phyloP scores from a whole-genome alignment of 106 monocot genomes.

The Vanilla planifolia region DNA sequence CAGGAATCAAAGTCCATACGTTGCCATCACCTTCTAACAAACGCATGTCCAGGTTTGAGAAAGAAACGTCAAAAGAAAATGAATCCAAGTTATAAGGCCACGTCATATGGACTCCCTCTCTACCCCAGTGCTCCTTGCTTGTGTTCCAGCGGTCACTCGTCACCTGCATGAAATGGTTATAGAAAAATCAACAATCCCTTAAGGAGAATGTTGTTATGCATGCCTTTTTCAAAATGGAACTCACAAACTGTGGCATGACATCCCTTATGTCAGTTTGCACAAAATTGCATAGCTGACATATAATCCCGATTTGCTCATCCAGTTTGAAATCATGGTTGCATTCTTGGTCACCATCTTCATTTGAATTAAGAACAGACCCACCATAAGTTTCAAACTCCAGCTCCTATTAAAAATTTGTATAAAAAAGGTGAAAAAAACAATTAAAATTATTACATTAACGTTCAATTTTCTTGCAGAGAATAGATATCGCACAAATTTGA shows the following conservation, averaged over 20 bases:
- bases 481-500: background rate
- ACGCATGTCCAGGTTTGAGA: constrained; percentile 15
- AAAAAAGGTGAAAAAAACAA: constrained; percentile 4
- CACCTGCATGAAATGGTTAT: constrained; percentile 18
- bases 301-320: constrained; percentile 56
- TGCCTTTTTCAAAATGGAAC: constrained; percentile 5
- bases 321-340: constrained; percentile 57
- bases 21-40: constrained; percentile 12
- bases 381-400: constrained; percentile 9
- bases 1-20: constrained; percentile 50
- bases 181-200: too few species aligned
- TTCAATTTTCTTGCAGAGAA: background rate
- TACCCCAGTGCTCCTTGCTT: constrained; percentile 6
- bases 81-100: constrained; percentile 13
- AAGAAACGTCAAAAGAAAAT: constrained; percentile 8
- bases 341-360: constrained; percentile 15
- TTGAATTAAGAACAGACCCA: background rate
- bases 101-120: background rate
- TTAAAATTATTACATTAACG: constrained; percentile 2
- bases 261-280: constrained; percentile 54
- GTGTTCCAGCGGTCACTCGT: constrained; percentile 13
- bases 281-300: constrained; percentile 47
- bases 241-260: constrained; percentile 55
- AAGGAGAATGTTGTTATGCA: background rate
- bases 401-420: constrained; percentile 20